Evolutionary conservation across 2,329 filamentous ascomycete species (phyloP).

Genomic region (Ophiostoma himal-ulmi): DNA sequence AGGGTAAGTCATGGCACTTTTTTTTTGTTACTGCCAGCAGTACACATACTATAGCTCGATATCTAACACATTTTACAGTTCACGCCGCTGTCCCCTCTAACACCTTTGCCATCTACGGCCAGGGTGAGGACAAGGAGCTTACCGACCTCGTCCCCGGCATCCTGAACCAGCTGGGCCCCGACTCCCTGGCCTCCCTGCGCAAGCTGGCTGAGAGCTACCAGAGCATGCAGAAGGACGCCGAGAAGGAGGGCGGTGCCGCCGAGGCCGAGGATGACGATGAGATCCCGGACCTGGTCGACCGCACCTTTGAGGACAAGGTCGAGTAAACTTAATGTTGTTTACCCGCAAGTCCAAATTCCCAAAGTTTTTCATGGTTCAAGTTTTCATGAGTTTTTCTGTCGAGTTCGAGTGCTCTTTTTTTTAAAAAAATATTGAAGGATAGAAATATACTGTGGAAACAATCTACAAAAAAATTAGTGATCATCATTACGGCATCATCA

Average conservation of each 20-base stretch:
- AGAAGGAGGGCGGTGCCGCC: constrained; percentile 73
- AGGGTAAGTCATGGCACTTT: constrained; percentile 60
- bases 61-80: constrained; percentile 49
- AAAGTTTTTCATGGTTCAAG: not conserved
- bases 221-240: constrained; percentile 87
- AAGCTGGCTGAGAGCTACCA: constrained; percentile 99
- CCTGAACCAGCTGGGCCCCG: constrained; percentile 98
- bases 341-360: not conserved
- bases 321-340: constrained; percentile 57
- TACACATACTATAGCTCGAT: no score
- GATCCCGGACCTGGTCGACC: constrained; percentile 94
- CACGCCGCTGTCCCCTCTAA: constrained; percentile 96
- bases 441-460: constrained; percentile 10
- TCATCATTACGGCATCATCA: not conserved
- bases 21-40: not conserved
- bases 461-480: not conserved
- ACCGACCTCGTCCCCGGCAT: constrained; percentile 99
- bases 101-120: constrained; percentile 99
- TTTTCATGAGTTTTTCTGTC: constrained; percentile 8
- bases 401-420: constrained; percentile 7
- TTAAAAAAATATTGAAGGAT: constrained; percentile 4
- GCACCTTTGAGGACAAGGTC: constrained; percentile 98
- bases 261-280: constrained; percentile 80
- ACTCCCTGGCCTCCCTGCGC: constrained; percentile 93
- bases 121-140: constrained; percentile 98